Conservation (phyloP, 305 asterid species). For the Ilex paraguariensis region DNA sequence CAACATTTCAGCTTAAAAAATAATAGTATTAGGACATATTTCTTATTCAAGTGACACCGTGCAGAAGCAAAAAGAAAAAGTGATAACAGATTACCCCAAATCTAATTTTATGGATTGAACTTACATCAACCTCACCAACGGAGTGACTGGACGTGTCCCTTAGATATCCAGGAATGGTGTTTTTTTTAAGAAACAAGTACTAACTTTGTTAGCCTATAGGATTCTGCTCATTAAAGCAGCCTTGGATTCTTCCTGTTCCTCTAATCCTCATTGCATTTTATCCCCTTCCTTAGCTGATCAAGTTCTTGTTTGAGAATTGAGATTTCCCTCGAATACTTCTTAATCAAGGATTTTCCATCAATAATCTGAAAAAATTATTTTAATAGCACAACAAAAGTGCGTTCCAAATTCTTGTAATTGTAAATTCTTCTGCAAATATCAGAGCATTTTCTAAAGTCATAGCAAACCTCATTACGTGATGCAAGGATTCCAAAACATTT, state of each 20-base stretch:
- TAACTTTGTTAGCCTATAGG: constrained; percentile 81
- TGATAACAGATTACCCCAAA: too few species aligned
- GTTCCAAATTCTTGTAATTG: not conserved
- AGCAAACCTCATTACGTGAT: too few species aligned
- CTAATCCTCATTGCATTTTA: constrained; percentile 98
- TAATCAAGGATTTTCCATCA: constrained; percentile 97
- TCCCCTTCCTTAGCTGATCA: constrained; percentile 75
- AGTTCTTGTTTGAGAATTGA: constrained; percentile 87
- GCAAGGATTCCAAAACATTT: too few species aligned
- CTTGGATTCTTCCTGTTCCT: constrained; percentile 97
- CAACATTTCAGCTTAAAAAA: too few species aligned
- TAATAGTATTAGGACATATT: too few species aligned
- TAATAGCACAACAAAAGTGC: too few species aligned
- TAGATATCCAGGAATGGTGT: constrained; percentile 57
- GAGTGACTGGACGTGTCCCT: constrained; percentile 55
- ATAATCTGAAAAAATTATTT: constrained; percentile 57
- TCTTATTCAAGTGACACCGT: too few species aligned
- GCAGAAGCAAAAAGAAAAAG: too few species aligned
- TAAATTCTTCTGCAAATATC: not conserved
- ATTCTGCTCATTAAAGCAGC: constrained; percentile 97
- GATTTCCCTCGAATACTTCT: constrained; percentile 96
- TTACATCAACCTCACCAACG: constrained; percentile 70
- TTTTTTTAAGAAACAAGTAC: constrained; percentile 20
- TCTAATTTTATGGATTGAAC: too few species aligned
- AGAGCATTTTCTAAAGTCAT: too few species aligned